Conservation (phyloP, 2,329 filamentous ascomycete species). For the Curvularia verruculosa region DNA sequence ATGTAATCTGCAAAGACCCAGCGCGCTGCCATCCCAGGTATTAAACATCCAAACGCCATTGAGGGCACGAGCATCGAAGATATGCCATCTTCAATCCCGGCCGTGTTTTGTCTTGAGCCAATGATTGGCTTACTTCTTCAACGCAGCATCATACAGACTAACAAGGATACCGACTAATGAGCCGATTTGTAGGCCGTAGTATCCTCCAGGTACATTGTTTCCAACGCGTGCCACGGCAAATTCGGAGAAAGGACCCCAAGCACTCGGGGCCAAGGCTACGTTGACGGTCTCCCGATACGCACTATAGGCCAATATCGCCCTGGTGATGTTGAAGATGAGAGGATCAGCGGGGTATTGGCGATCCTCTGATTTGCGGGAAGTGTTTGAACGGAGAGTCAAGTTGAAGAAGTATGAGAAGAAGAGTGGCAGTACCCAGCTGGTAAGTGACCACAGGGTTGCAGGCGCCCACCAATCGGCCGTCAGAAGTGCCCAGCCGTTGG, state of each 20-base stretch:
- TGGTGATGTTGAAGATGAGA: slow-evolving; percentile 86
- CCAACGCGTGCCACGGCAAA: slow-evolving; percentile 68
- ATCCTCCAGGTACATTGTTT: slow-evolving; percentile 72
- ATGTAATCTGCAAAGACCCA: neutral
- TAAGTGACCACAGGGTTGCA: slow-evolving; percentile 75
- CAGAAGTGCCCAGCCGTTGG: slow-evolving; percentile 80
- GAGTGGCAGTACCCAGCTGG: slow-evolving; percentile 72
- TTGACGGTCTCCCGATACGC: slow-evolving; percentile 65
- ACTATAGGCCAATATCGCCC: slow-evolving; percentile 80
- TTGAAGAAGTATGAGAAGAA: slow-evolving; percentile 89
- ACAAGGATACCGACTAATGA: slow-evolving; percentile 70
- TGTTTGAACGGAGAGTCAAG: slow-evolving; percentile 66
- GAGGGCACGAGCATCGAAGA: slow-evolving; percentile 1
- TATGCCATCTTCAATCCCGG: neutral
- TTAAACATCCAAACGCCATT: slow-evolving; percentile 9
- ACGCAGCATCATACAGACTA: slow-evolving; percentile 77
- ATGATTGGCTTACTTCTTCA: slow-evolving; percentile 59
- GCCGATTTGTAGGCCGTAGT: slow-evolving; percentile 71
- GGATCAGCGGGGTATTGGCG: slow-evolving; percentile 75
- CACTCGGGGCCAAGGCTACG: slow-evolving; percentile 56
- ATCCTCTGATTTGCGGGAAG: slow-evolving; percentile 50
- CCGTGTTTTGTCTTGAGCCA: neutral
- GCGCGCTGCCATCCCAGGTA: slow-evolving; percentile 3
- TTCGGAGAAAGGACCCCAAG: slow-evolving; percentile 63
- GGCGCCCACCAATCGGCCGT: slow-evolving; percentile 84